phyloP scores from a whole-genome alignment of 345 rosid genomes.

The Gossypium arboreum region DNA sequence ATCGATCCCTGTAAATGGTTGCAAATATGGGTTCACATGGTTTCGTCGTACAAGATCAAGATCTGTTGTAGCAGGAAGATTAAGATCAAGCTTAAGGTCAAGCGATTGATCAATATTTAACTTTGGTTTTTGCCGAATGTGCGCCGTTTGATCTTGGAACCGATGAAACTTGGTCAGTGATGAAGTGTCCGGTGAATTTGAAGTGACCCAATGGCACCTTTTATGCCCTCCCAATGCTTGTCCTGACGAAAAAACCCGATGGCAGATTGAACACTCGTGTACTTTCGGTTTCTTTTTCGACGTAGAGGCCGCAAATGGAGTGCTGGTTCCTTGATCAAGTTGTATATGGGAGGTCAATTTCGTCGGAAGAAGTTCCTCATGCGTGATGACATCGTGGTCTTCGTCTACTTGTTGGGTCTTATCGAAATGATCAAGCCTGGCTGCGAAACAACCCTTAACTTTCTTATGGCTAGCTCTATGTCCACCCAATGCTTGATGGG shows the following conservation, averaged over 20 bases:
- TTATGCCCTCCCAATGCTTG: slow-evolving; percentile 97
- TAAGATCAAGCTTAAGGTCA: slow-evolving; percentile 59
- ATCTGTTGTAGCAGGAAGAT: slow-evolving; percentile 48
- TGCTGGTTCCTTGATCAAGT: slow-evolving; percentile 34
- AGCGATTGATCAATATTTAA: slow-evolving; percentile 33
- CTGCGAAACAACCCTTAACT: slow-evolving; percentile 94
- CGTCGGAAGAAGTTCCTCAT: slow-evolving; percentile 42
- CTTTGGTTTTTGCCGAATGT: slow-evolving; percentile 45
- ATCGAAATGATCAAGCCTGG: slow-evolving; percentile 42
- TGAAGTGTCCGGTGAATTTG: slow-evolving; percentile 48
- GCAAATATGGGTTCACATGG: not conserved
- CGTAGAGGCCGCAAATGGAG: slow-evolving; percentile 5
- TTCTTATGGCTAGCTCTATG: slow-evolving; percentile 99
- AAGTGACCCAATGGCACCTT: slow-evolving; percentile 96
- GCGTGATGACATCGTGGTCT: slow-evolving; percentile 37
- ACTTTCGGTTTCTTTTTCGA: slow-evolving; percentile 65
- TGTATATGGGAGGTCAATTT: slow-evolving; percentile 32
- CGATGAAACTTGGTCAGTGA: slow-evolving; percentile 49
- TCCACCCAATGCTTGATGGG: slow-evolving; percentile 98
- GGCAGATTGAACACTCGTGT: slow-evolving; percentile 92
- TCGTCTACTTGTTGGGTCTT: slow-evolving; percentile 33
- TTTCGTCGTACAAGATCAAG: slow-evolving; percentile 6
- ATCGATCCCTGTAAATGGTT: not conserved
- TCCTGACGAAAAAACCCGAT: slow-evolving; percentile 80
- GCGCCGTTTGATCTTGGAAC: slow-evolving; percentile 49